phyloP scores from a whole-genome alignment of 2,329 filamentous ascomycete species.

The Aspergillus tamarii region DNA sequence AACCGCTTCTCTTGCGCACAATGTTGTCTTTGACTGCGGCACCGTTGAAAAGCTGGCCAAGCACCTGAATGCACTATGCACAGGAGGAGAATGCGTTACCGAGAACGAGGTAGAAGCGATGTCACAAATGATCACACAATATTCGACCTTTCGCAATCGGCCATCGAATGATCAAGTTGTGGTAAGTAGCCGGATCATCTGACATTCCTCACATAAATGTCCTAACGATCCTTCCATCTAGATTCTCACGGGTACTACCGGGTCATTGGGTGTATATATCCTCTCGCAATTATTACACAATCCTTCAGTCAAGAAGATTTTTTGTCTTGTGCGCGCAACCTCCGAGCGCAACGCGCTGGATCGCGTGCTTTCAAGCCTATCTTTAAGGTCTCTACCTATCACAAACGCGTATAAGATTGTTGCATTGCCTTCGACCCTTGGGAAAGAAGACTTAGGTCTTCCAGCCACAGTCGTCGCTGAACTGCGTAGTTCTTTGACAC shows the following conservation, averaged over 20 bases:
- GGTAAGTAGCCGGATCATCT: too few species aligned
- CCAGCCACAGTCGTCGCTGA: slow-evolving; percentile 21
- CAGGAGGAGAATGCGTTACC: neutral
- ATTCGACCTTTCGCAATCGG: neutral
- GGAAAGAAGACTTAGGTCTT: slow-evolving; percentile 1
- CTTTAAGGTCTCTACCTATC: slow-evolving; percentile 10
- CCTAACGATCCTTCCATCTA: neutral
- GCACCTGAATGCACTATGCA: neutral
- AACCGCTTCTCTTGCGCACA: neutral
- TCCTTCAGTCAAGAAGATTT: slow-evolving; percentile 6
- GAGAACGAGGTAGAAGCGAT: neutral
- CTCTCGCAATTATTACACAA: slow-evolving; percentile 7
- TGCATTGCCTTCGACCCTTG: slow-evolving; percentile 10
- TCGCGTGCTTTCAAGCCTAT: slow-evolving; percentile 13
- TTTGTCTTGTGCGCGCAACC: slow-evolving; percentile 14
- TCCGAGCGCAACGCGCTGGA: slow-evolving; percentile 8
- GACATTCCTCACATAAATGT: too few species aligned
- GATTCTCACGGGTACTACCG: neutral
- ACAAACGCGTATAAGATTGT: slow-evolving; percentile 13
- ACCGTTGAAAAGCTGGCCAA: neutral
- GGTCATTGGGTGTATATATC: neutral
- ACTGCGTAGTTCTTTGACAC: slow-evolving; percentile 49
- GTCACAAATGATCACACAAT: neutral
- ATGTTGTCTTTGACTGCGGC: neutral
- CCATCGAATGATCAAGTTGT: too few species aligned